These are phyloP conservation scores for Venturia asperata DNA, from an alignment of 2,329 filamentous ascomycete genomes.

Conservation along the genomic window DNA sequence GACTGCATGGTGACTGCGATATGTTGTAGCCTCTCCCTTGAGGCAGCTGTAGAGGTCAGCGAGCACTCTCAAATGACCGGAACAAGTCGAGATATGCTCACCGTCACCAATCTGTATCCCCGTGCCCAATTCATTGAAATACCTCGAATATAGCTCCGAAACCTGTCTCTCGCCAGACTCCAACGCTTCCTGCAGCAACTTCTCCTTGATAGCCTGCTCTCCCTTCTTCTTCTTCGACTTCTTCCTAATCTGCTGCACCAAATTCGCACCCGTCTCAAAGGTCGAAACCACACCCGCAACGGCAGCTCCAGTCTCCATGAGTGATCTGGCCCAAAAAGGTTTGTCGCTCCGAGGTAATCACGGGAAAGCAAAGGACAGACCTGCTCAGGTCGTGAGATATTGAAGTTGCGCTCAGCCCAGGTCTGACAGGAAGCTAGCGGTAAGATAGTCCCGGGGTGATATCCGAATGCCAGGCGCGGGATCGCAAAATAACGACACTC, in stretches of 20 bases:
- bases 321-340: not conserved
- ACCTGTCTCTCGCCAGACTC: slow-evolving; percentile 33
- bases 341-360: not conserved
- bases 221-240: slow-evolving; percentile 27
- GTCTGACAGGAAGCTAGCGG: not conserved
- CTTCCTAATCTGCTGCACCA: slow-evolving; percentile 32
- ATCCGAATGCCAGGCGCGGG: not conserved
- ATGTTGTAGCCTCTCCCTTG: slow-evolving; percentile 32
- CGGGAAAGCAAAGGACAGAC: not conserved
- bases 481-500: not conserved
- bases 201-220: slow-evolving; percentile 31
- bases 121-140: slow-evolving; percentile 32
- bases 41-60: slow-evolving; percentile 26
- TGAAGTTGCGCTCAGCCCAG: not conserved
- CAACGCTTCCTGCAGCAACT: slow-evolving; percentile 34
- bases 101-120: slow-evolving; percentile 34
- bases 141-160: slow-evolving; percentile 28
- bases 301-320: slow-evolving; percentile 33
- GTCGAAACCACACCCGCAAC: slow-evolving; percentile 38
- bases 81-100: slow-evolving; percentile 22
- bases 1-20: slow-evolving; percentile 36
- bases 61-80: not conserved
- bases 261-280: slow-evolving; percentile 37
- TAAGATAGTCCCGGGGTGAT: not conserved
- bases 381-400: not conserved